phyloP scores from a whole-genome alignment of 805 yeast species.

The Candida railenensis region DNA sequence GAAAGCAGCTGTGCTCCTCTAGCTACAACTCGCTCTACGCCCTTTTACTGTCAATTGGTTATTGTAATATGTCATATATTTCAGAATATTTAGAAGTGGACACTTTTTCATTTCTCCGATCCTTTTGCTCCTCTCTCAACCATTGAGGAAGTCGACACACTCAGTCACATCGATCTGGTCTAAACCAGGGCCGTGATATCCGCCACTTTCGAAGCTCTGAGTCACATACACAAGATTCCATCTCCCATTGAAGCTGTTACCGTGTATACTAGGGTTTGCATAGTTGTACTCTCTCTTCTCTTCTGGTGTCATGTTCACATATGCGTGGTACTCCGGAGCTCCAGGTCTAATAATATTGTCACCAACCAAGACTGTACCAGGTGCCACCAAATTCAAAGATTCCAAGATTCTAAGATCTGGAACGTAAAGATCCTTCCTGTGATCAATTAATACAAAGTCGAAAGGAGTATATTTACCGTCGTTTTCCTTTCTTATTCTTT shows the following conservation, averaged over 20 bases:
- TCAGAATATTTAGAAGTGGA: background rate
- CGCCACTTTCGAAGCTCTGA: conserved; percentile 17
- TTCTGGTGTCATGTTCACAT: conserved; percentile 37
- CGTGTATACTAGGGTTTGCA: conserved; percentile 22
- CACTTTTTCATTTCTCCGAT: background rate
- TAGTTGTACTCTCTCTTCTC: conserved; percentile 31
- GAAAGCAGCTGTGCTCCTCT: background rate
- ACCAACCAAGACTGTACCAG: conserved; percentile 39
- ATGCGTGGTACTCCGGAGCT: conserved; percentile 37
- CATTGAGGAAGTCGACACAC: conserved; percentile 28
- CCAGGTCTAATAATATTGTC: conserved; percentile 38
- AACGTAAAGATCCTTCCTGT: conserved; percentile 34
- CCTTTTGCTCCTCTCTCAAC: conserved; percentile 10
- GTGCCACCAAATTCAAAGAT: conserved; percentile 34
- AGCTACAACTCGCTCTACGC: background rate
- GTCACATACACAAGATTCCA: conserved; percentile 44
- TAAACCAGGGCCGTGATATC: conserved; percentile 10
- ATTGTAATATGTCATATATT: no score
- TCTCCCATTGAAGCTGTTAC: conserved; percentile 29
- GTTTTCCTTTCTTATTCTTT: conserved; percentile 8
- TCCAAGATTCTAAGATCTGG: conserved; percentile 45
- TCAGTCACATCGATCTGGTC: conserved; percentile 34
- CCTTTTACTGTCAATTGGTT: no score
- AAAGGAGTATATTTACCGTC: conserved; percentile 16
- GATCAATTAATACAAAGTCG: conserved; percentile 43